Evolutionary conservation across 2,329 filamentous ascomycete species (phyloP).

Genomic region (Curvularia lunata): DNA sequence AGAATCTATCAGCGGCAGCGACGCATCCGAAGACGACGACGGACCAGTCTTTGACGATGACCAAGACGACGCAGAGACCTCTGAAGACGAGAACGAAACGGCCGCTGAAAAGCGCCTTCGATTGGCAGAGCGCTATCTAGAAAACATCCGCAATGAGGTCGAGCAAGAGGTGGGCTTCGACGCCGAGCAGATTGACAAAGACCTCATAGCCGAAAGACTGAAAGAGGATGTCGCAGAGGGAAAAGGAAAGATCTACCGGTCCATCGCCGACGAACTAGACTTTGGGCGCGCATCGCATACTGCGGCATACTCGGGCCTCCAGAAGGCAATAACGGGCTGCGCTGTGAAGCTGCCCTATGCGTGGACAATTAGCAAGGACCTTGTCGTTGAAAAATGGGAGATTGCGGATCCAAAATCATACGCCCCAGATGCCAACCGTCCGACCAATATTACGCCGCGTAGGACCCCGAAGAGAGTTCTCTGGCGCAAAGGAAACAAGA

Average conservation of each 20-base stretch:
- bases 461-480: slow-evolving; percentile 68
- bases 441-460: slow-evolving; percentile 58
- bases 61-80: slow-evolving; percentile 58
- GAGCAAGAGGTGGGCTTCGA: slow-evolving; percentile 84
- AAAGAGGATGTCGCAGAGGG: slow-evolving; percentile 91
- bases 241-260: slow-evolving; percentile 87
- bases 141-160: slow-evolving; percentile 80
- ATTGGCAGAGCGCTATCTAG: slow-evolving; percentile 89
- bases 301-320: slow-evolving; percentile 79
- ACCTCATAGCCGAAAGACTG: slow-evolving; percentile 83
- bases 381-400: slow-evolving; percentile 87
- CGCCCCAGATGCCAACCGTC: slow-evolving; percentile 26
- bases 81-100: slow-evolving; percentile 83
- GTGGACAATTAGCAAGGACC: slow-evolving; percentile 89
- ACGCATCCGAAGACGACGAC: slow-evolving; percentile 68
- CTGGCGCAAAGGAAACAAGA: slow-evolving; percentile 66
- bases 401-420: slow-evolving; percentile 63
- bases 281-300: slow-evolving; percentile 71
- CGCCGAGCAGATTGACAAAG: slow-evolving; percentile 89
- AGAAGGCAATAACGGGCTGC: slow-evolving; percentile 77
- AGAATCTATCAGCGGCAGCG: slow-evolving; percentile 87
- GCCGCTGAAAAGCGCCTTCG: slow-evolving; percentile 85
- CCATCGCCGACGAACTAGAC: slow-evolving; percentile 74
- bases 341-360: slow-evolving; percentile 79
- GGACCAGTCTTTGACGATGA: slow-evolving; percentile 48